phyloP scores from a whole-genome alignment of 164 flowering plant species.

The Litsea cubeba region DNA sequence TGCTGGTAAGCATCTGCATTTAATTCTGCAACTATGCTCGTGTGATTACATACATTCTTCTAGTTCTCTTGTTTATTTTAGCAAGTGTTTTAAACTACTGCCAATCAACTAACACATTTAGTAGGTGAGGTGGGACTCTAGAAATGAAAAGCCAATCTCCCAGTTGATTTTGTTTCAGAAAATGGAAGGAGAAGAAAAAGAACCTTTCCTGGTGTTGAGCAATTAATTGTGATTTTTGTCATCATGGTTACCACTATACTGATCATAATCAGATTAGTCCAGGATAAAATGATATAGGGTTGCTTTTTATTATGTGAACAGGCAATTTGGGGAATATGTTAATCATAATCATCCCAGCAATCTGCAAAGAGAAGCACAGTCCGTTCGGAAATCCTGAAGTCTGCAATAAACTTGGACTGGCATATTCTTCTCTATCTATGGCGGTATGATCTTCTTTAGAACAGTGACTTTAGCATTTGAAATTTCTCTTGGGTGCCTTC shows the following conservation, averaged over 20 bases:
- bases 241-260: no score
- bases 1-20: slow-evolving; percentile 42
- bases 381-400: slow-evolving; percentile 65
- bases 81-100: not conserved
- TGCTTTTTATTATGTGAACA: slow-evolving; percentile 16
- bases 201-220: no score
- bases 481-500: not conserved
- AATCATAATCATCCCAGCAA: slow-evolving; percentile 73
- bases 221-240: no score
- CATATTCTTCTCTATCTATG: slow-evolving; percentile 78
- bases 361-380: slow-evolving; percentile 67
- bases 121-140: not conserved
- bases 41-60: not conserved
- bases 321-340: slow-evolving; percentile 81
- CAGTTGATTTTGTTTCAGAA: not conserved
- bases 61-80: no score
- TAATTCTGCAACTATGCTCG: not conserved
- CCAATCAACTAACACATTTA: not conserved
- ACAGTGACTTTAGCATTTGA: no score
- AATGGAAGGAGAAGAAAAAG: no score
- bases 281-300: not conserved
- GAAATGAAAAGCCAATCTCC: not conserved
- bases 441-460: slow-evolving; percentile 44
- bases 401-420: slow-evolving; percentile 55
- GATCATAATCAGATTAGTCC: not conserved